These are phyloP conservation scores for Apiosordaria backusii DNA, from an alignment of 495 filamentous ascomycete genomes.

Conservation along the genomic window DNA sequence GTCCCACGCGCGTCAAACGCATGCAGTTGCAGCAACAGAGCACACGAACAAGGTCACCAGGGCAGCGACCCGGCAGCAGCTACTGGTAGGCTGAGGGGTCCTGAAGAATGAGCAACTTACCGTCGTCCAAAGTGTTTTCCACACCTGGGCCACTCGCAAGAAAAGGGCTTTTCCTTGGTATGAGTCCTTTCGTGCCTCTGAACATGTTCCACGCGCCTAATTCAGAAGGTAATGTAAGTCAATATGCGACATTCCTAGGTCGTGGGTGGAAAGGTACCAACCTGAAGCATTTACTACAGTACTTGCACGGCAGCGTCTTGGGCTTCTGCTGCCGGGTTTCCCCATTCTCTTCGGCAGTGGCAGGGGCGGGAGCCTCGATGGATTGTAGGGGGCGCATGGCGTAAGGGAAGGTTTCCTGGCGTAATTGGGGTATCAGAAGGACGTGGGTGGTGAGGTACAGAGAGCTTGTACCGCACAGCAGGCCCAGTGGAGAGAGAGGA, in stretches of 20 bases:
- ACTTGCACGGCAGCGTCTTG: constrained; percentile 53
- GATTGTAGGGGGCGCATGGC: constrained; percentile 49
- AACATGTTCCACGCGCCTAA: constrained; percentile 58
- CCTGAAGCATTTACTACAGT: constrained; percentile 55
- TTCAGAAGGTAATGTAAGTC: constrained; percentile 42
- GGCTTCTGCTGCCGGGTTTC: constrained; percentile 51
- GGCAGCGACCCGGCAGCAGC: neutral
- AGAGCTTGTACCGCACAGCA: constrained; percentile 28
- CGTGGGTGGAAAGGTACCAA: constrained; percentile 36
- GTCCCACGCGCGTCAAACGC: neutral
- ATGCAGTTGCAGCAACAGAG: neutral
- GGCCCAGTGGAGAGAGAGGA: constrained; percentile 14
- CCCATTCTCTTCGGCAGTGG: constrained; percentile 44
- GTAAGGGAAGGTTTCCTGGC: constrained; percentile 24
- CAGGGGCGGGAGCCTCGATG: constrained; percentile 43
- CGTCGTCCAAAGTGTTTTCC: constrained; percentile 57
- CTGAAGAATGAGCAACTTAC: constrained; percentile 34
- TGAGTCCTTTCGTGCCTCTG: constrained; percentile 60
- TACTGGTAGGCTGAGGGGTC: neutral
- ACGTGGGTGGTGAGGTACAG: constrained; percentile 13
- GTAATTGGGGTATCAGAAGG: constrained; percentile 38
- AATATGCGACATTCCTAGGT: constrained; percentile 32
- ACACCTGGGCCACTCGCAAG: constrained; percentile 50
- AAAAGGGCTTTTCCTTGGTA: constrained; percentile 59
- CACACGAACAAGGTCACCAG: neutral